These are phyloP conservation scores for Pleurotus cornucopiae DNA, from an alignment of 768 basidiomycete genomes.

Conservation along the genomic window DNA sequence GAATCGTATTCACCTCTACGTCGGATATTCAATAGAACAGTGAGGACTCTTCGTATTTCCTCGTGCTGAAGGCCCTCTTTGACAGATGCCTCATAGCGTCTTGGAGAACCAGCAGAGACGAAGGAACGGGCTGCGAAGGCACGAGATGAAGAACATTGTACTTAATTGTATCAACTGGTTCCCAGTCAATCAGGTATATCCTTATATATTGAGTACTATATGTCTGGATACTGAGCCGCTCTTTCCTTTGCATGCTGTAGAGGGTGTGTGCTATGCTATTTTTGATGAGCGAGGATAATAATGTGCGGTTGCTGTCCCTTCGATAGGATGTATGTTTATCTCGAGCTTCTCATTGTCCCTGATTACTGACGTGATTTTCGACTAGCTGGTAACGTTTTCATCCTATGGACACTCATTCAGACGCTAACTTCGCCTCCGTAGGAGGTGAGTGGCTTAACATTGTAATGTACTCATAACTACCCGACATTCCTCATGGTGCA, in stretches of 20 bases:
- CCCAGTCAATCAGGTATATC: background rate
- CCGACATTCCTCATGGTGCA: too few relatives aligned
- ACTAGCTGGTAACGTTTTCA: background rate
- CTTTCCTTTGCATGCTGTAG: background rate
- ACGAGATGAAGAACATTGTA: conserved; percentile 5
- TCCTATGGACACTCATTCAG: too few relatives aligned
- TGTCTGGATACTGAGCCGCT: background rate
- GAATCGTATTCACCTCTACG: conserved; percentile 1
- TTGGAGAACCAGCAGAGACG: background rate
- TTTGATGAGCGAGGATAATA: background rate
- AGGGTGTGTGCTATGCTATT: too few relatives aligned
- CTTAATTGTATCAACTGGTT: conserved; percentile 5
- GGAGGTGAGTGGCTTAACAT: too few relatives aligned
- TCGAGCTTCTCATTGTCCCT: background rate
- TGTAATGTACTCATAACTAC: too few relatives aligned
- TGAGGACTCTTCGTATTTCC: background rate
- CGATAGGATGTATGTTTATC: background rate
- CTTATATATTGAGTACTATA: background rate
- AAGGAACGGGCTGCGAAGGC: background rate
- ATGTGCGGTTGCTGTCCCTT: background rate
- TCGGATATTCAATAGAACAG: background rate
- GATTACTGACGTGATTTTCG: background rate
- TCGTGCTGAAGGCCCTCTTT: background rate
- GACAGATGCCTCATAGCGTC: background rate
- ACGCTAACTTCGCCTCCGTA: too few relatives aligned